Conservation (phyloP, 805 yeast genomes). For the Candida sanyiensis region DNA sequence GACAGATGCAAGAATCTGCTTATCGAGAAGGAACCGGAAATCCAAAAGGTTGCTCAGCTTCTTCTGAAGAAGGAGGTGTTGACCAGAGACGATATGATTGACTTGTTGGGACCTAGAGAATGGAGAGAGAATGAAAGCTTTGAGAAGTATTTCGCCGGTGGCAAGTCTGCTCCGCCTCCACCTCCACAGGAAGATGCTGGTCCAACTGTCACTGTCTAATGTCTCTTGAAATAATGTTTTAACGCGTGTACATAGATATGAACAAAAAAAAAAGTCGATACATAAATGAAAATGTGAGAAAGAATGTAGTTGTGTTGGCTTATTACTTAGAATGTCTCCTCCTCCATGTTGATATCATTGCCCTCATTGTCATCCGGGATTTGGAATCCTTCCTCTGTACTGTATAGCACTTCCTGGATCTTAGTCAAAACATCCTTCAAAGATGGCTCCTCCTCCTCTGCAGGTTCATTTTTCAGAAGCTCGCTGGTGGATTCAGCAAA, state of each 20-base stretch:
- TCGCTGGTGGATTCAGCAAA: constrained; percentile 61
- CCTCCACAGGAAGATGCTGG: constrained; percentile 10
- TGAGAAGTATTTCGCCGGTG: constrained; percentile 65
- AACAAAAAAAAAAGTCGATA: not conserved
- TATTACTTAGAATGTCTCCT: constrained; percentile 28
- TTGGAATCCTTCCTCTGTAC: constrained; percentile 81
- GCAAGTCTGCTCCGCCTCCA: constrained; percentile 20
- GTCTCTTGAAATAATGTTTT: not conserved
- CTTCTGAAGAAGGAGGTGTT: constrained; percentile 69
- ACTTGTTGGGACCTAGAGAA: constrained; percentile 71
- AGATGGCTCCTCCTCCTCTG: constrained; percentile 25
- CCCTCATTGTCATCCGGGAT: constrained; percentile 39
- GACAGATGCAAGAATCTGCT: constrained; percentile 52
- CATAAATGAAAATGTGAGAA: not conserved
- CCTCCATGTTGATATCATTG: constrained; percentile 28
- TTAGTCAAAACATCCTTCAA: constrained; percentile 45
- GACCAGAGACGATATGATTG: constrained; percentile 75
- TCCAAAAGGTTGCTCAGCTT: constrained; percentile 69
- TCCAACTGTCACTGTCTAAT: constrained; percentile 1
- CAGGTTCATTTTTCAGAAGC: constrained; percentile 36
- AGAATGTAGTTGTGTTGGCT: not conserved
- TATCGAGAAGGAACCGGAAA: constrained; percentile 52
- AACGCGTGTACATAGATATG: constrained; percentile 3
- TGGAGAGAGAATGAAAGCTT: constrained; percentile 80
- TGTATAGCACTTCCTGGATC: constrained; percentile 70